These are phyloP conservation scores for Marchantia polymorpha DNA, from an alignment of 225 moss, liverwort and hornwort genomes.

Conservation along the genomic window DNA sequence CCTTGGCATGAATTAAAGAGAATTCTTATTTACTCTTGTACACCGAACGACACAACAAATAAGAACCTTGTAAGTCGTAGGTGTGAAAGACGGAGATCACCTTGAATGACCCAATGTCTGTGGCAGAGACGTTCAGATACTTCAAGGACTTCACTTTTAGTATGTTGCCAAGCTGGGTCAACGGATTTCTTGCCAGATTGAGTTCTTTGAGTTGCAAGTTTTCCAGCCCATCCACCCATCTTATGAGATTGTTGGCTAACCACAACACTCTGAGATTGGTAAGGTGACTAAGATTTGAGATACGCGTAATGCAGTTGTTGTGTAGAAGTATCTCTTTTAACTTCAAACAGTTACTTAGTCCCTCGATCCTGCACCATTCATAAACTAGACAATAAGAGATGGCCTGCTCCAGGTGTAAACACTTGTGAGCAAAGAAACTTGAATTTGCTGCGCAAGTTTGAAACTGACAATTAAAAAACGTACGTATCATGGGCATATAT, in stretches of 20 bases:
- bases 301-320: conserved; percentile 70
- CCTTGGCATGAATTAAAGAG: no score
- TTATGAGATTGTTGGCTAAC: conserved; percentile 90
- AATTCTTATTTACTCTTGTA: no score
- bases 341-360: conserved; percentile 83
- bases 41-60: background rate
- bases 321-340: conserved; percentile 86
- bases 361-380: conserved; percentile 74
- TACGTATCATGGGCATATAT: no score
- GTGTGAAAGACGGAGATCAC: conserved; percentile 29
- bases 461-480: background rate
- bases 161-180: conserved; percentile 78
- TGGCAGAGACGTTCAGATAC: conserved; percentile 83
- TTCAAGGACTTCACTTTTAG: conserved; percentile 81
- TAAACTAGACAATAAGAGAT: background rate
- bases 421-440: background rate
- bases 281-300: conserved; percentile 79
- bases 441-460: background rate
- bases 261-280: conserved; percentile 75
- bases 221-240: conserved; percentile 79
- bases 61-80: background rate
- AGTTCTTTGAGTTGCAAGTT: conserved; percentile 78
- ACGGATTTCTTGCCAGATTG: conserved; percentile 82
- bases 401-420: background rate
- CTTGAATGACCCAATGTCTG: conserved; percentile 97